Evolutionary conservation across 163 green algal genomes (phyloP), one percentile per base, ranked within the genome.

Genomic region (Coccomyxa subellipsoidea): DNA sequence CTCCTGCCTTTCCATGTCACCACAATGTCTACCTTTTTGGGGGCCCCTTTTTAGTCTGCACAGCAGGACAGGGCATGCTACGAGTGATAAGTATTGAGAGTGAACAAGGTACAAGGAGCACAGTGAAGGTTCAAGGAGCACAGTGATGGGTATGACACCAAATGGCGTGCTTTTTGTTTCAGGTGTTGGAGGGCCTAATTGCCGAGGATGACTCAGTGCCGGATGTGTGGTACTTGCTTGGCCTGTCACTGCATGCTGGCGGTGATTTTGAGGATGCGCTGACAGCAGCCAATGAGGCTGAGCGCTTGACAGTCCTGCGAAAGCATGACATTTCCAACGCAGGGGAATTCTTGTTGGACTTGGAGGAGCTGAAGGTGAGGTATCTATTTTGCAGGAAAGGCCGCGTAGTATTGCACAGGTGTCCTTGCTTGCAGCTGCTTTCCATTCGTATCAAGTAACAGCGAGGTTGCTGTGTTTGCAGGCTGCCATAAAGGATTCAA

Each of bases 211-310:
- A 98, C 87, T 86, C 73, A 35, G 92, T 92, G 34, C 90, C 90
- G 4, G 87, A 96, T 76, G 91, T 93, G 0, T 97, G 93, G 93
- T 92, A 96, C 76, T 84, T 98, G 85, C 87, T 97, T 38, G 92
- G 86, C 0, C 84, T 97, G 78, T 90, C 90, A 4, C 88, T 93
- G 75, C 92, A 94, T 83, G 88, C 83, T 10, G 87, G 82, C 8
- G 89, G 90, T n/a, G 84, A 92, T 35, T 84, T 90, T 35, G 88
- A 93, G 35, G 88, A 88, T 40, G 92, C 91, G n/a, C 32, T 77
- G 70, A 40, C 32, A n/a, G 70, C 70, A 9, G 34, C 34, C 27
- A 0, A 53, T 81, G 34, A 85, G 89, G 59, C 84, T 82, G 31
- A 77, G 32, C 70, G 70, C n/a, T 32, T 77, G 10, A 9, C 40